phyloP scores from a whole-genome alignment of 768 basidiomycete genomes.

The Scleroderma bovista region DNA sequence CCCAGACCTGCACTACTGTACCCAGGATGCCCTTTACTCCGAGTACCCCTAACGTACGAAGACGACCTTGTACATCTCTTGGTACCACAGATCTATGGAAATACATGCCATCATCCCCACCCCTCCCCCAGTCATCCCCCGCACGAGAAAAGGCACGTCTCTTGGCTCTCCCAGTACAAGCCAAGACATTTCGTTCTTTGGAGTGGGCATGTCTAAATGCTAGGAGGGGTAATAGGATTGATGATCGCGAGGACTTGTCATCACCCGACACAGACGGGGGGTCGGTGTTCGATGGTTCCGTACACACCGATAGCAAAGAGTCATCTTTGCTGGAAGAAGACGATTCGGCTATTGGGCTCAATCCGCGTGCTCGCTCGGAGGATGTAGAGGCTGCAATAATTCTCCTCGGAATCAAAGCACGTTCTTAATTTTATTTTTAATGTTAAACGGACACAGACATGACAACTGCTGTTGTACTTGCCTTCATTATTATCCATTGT shows the following conservation, averaged over 20 bases:
- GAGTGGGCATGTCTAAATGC: slow-evolving; percentile 70
- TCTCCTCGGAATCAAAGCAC: slow-evolving; percentile 29
- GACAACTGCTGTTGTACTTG: slow-evolving; percentile 11
- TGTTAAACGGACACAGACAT: background rate
- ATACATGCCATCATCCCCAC: slow-evolving; percentile 26
- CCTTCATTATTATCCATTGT: slow-evolving; percentile 25
- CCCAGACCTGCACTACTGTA: slow-evolving; percentile 6
- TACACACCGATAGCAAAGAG: slow-evolving; percentile 11
- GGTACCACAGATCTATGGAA: slow-evolving; percentile 24
- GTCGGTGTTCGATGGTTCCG: slow-evolving; percentile 12
- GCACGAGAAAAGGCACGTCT: slow-evolving; percentile 22
- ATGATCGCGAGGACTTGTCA: slow-evolving; percentile 15
- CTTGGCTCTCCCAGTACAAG: slow-evolving; percentile 22
- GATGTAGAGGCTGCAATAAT: slow-evolving; percentile 34
- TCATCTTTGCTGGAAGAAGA: slow-evolving; percentile 1
- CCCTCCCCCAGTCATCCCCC: slow-evolving; percentile 12
- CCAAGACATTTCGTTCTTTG: slow-evolving; percentile 47
- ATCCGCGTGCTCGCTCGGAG: slow-evolving; percentile 16
- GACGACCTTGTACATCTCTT: background rate
- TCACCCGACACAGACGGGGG: slow-evolving; percentile 9
- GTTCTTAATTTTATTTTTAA: slow-evolving; percentile 5
- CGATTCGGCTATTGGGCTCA: slow-evolving; percentile 1
- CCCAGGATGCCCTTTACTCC: slow-evolving; percentile 21
- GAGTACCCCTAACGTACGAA: slow-evolving; percentile 14
- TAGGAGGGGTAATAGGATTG: slow-evolving; percentile 24